phyloP scores from a whole-genome alignment of 2,329 filamentous ascomycete species.

The Aspergillus piperis region DNA sequence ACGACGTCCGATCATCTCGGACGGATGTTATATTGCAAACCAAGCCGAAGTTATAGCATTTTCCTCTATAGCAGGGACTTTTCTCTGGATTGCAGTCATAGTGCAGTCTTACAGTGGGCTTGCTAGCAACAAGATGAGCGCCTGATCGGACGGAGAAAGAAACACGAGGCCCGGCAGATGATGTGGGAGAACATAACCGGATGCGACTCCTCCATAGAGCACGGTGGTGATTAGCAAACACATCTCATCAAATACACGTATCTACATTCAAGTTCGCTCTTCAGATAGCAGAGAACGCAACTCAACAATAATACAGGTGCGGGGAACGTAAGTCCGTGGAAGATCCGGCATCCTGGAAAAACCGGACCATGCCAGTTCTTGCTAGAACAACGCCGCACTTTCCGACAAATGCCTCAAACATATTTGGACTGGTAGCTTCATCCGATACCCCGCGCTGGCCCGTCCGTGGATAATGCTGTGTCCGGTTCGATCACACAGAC shows the following conservation, averaged over 20 bases:
- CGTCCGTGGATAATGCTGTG: conserved; percentile 38
- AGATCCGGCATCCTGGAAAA: background rate
- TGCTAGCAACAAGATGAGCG: background rate
- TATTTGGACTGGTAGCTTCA: conserved; percentile 32
- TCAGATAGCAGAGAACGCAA: background rate
- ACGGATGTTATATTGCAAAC: conserved; percentile 1
- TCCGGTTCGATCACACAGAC: background rate
- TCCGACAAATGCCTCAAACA: conserved; percentile 31
- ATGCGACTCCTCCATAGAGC: background rate
- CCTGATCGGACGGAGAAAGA: background rate
- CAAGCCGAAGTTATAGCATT: conserved; percentile 7
- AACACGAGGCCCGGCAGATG: background rate
- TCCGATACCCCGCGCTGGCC: conserved; percentile 36
- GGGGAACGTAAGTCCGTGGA: background rate
- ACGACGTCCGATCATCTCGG: conserved; percentile 14
- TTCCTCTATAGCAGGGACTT: background rate
- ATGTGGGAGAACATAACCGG: background rate
- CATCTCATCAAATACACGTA: background rate
- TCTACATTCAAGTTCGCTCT: background rate
- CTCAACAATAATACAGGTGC: background rate
- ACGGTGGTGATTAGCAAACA: background rate
- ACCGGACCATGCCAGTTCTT: background rate
- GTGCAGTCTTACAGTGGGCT: background rate
- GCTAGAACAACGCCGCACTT: conserved; percentile 30
- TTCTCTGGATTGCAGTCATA: background rate